Evolutionary conservation across 2,329 filamentous ascomycete species (phyloP).

Genomic region (Aspergillus hiratsukae): DNA sequence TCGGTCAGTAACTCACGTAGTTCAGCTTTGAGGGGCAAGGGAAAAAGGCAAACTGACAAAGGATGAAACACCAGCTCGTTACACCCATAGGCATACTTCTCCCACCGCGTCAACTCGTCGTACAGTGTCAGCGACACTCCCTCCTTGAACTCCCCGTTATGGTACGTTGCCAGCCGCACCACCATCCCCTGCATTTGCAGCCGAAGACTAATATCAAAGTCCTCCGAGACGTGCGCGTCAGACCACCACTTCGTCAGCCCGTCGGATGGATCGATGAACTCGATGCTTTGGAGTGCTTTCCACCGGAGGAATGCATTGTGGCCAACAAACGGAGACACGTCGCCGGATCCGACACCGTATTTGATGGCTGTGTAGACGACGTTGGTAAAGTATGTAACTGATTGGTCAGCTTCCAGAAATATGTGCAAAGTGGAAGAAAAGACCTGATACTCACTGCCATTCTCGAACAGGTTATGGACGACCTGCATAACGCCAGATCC

Average conservation of each 20-base stretch:
- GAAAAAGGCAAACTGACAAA: slow-evolving; percentile 40
- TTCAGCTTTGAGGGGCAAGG: not conserved
- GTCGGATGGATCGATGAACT: slow-evolving; percentile 39
- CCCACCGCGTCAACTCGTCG: slow-evolving; percentile 79
- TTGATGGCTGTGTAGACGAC: slow-evolving; percentile 70
- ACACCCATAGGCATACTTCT: slow-evolving; percentile 75
- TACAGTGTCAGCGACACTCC: slow-evolving; percentile 81
- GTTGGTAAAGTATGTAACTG: slow-evolving; percentile 70
- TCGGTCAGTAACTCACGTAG: not conserved
- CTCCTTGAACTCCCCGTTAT: slow-evolving; percentile 67
- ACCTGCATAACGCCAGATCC: slow-evolving; percentile 74
- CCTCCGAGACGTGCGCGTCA: slow-evolving; percentile 70
- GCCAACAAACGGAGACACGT: slow-evolving; percentile 70
- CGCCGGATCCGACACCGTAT: slow-evolving; percentile 66
- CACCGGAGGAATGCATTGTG: slow-evolving; percentile 73
- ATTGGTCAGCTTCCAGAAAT: not conserved
- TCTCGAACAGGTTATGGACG: slow-evolving; percentile 67
- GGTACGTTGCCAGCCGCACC: slow-evolving; percentile 65
- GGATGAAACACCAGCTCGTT: slow-evolving; percentile 79
- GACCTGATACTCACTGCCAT: slow-evolving; percentile 44
- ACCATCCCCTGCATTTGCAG: slow-evolving; percentile 65
- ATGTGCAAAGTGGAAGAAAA: no score
- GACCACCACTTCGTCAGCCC: slow-evolving; percentile 68
- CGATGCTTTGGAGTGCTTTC: slow-evolving; percentile 30
- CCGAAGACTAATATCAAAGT: slow-evolving; percentile 71